These are phyloP conservation scores for Blastobotrys buckinghamii DNA, from an alignment of 1,139 yeast species.

Conservation along the genomic window DNA sequence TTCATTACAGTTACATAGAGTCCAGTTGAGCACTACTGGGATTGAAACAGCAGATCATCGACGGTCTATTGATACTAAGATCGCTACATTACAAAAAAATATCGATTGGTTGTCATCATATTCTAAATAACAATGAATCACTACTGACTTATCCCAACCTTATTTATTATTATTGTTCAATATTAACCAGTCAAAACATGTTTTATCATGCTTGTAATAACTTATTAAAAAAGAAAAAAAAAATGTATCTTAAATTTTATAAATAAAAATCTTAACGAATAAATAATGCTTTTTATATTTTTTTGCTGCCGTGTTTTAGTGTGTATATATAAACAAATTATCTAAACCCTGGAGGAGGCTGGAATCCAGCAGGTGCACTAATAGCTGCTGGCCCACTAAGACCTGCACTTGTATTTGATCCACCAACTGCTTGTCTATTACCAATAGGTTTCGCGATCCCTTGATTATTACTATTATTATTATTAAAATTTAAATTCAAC, in stretches of 20 bases:
- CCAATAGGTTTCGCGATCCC: constrained; percentile 41
- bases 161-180: too few relatives aligned
- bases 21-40: constrained; percentile 2
- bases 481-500: constrained; percentile 22
- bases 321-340: background rate
- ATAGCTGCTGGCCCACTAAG: constrained; percentile 28
- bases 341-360: constrained; percentile 17
- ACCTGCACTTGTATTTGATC: constrained; percentile 13
- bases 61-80: constrained; percentile 4
- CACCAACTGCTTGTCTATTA: constrained; percentile 26
- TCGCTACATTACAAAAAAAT: constrained; percentile 7
- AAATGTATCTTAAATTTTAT: too few relatives aligned
- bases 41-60: background rate
- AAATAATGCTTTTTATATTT: background rate
- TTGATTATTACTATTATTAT: constrained; percentile 36
- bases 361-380: constrained; percentile 27
- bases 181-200: too few relatives aligned
- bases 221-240: background rate
- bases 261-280: background rate
- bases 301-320: background rate
- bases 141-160: too few relatives aligned
- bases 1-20: constrained; percentile 1
- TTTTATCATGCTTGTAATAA: too few relatives aligned
- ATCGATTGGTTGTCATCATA: constrained; percentile 6
- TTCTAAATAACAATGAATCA: background rate